Evolutionary conservation across 345 rosid genomes (phyloP), one percentile per base, ranked within the genome.

Genomic region (Brassica juncea): DNA sequence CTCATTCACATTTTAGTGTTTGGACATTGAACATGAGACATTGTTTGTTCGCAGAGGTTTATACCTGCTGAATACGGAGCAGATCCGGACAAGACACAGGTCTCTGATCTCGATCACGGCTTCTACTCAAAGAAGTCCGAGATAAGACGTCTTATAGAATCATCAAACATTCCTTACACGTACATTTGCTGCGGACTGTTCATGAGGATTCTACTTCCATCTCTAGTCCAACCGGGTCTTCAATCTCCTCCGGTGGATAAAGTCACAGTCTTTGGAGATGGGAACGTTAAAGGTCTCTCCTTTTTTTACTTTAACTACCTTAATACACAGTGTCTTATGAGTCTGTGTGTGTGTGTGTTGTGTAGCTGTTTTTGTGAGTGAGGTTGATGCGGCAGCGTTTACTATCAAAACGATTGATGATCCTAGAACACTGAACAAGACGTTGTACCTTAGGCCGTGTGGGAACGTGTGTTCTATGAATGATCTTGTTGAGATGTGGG

Each of bases 61-160:
- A 82, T 94, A 57, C 98, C 97, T 55, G 89, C 97, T 0, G 95
- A 94, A 58, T 94, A 89, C 71, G 98, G 98, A 75, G 84, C 86
- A 32, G 87, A 94, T 83, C 86, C 97, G 1, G 90, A 90, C 49
- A 88, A 86, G 85, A 74, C 77, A 59, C 92, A 85, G 75, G 82
- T 94, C 71, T 84, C 86, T 2, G 88, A 79, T 74, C 80, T 94
- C 79, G 92, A 83, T 76, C 61, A 87, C 42, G 78, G 81, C 23
- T 94, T 90, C 85, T 94, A 91, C 67, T 70, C 86, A 0, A 79
- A 83, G 66, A 91, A 83, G 82, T 78, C 87, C 7, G 92, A 94
- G 86, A 88, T 94, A 58, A 82, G 90, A 60, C 88, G 88, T 72
- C 76, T 91, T 28, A 67, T 91, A 28, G 95, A 91, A 85, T 86